phyloP scores from a whole-genome alignment of 345 rosid species.

The Sisymbrium altissimum region DNA sequence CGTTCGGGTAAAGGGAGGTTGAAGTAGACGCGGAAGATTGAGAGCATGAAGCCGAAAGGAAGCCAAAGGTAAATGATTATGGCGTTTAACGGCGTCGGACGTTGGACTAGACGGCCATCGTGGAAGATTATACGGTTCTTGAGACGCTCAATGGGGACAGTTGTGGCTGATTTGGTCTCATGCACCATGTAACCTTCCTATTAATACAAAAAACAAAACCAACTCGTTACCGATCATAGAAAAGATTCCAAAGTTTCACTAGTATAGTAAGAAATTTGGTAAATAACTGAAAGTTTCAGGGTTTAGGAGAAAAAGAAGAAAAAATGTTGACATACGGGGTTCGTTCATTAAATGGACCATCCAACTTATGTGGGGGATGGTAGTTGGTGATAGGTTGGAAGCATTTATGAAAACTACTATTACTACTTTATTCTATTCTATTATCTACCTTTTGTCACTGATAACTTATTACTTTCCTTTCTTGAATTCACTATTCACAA shows the following conservation, averaged over 20 bases:
- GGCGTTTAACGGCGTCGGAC: slow-evolving; percentile 77
- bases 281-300: not conserved
- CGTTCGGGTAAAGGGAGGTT: slow-evolving; percentile 90
- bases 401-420: slow-evolving; percentile 24
- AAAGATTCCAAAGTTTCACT: not conserved
- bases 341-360: slow-evolving; percentile 28
- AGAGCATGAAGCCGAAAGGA: slow-evolving; percentile 81
- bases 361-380: slow-evolving; percentile 33
- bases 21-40: slow-evolving; percentile 84
- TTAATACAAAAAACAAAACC: not conserved
- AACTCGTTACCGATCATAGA: not conserved
- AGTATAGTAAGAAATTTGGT: not conserved
- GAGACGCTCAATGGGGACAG: slow-evolving; percentile 46
- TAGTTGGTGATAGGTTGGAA: slow-evolving; percentile 21
- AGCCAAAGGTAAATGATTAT: slow-evolving; percentile 70
- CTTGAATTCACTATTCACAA: too few species aligned
- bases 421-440: not conserved
- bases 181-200: slow-evolving; percentile 99
- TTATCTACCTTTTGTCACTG: not conserved
- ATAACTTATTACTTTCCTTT: not conserved
- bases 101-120: slow-evolving; percentile 88
- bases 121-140: slow-evolving; percentile 88
- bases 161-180: slow-evolving; percentile 57
- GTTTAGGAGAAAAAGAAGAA: not conserved
- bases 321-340: not conserved